Percentiles rank a stretch among this genome's conserved stretches.
Evolutionary conservation across 306 rosid species (phyloP).

Genomic region (Arachis stenosperma): DNA sequence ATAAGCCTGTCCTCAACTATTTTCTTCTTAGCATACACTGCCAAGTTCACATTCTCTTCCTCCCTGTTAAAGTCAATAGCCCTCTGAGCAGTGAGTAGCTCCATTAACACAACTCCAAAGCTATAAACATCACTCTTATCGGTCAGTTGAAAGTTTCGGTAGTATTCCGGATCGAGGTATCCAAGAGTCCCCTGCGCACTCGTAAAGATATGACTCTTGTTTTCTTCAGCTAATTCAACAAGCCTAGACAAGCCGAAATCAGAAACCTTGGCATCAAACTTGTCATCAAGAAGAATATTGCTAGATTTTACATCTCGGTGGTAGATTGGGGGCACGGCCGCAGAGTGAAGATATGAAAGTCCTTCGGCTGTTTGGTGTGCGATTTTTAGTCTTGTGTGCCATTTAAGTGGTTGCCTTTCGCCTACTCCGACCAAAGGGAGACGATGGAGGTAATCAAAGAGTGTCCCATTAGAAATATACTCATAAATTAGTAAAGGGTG

Average conservation of each 20-base stretch:
- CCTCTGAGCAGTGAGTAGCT: conserved; percentile 53
- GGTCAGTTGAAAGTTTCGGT: conserved; percentile 48
- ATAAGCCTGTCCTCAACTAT: conserved; percentile 45
- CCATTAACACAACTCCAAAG: conserved; percentile 62
- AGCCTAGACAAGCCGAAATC: conserved; percentile 63
- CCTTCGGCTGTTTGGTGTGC: conserved; percentile 59
- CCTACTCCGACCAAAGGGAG: background rate
- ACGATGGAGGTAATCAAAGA: conserved; percentile 56
- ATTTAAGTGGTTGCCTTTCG: conserved; percentile 33
- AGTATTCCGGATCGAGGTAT: conserved; percentile 62
- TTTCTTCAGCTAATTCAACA: conserved; percentile 51
- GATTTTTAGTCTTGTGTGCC: conserved; percentile 55
- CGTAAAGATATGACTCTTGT: conserved; percentile 48
- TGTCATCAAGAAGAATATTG: conserved; percentile 55
- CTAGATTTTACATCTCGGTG: conserved; percentile 64
- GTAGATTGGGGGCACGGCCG: conserved; percentile 58
- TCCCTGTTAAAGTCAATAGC: conserved; percentile 64
- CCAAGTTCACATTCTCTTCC: conserved; percentile 64
- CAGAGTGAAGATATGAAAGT: conserved; percentile 55
- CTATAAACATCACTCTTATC: conserved; percentile 73
- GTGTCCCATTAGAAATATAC: conserved; percentile 55
- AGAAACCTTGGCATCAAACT: conserved; percentile 56
- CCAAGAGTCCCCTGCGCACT: conserved; percentile 62
- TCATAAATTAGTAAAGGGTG: conserved; percentile 55
- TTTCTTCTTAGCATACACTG: conserved; percentile 52